Evolutionary conservation across 2,329 filamentous ascomycete species (phyloP), one percentile per base, ranked within the genome.

Genomic region (Sarocladiaceae sp.): DNA sequence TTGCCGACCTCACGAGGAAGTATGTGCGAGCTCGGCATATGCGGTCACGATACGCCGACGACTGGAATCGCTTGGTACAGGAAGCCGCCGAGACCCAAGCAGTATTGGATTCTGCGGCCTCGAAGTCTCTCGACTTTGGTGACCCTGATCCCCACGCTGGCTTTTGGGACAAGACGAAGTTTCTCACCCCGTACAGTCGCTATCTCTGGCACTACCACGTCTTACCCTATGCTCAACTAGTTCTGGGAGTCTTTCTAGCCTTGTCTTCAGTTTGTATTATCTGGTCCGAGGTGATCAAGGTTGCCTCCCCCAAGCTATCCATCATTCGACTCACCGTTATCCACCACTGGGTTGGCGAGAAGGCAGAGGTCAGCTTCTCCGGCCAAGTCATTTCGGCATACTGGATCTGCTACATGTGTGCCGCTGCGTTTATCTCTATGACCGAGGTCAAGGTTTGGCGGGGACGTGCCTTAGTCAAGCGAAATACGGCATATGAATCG

Each of bases 361-460:
- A 80, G 46, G 83, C 83, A 20, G 81, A 86, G 46, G 82, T 97
- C 49, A 88, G 88, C 15, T 89, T 97, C 53, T 84, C 83, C 2
- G 88, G 89, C 4, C 93, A 98, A 61, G 62, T 89, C 34, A 83
- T 91, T 40, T 86, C 91, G 1, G 83, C 88, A 2, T 69, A 80
- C 12, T 98, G 93, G 93, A 83, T 98, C 48, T 73, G 90, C 46
- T 98, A 98, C 70, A 98, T 98, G 93, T 95, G 87, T 61, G 74
- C 85, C 12, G 89, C 89, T 37, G 88, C 93, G 4, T 77, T 97
- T 42, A 85, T 81, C 46, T 90, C 89, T 6, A 83, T 98, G 57
- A 88, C 84, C 12, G 88, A 95, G 59, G 88, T 95, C 55, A 94
- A 93, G 58, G 89, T 96, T n/a, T 98, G 93, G 93, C 86, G 93